phyloP scores from a whole-genome alignment of 1,284 basidiomycete genomes.

The Trichosporon sp. region DNA sequence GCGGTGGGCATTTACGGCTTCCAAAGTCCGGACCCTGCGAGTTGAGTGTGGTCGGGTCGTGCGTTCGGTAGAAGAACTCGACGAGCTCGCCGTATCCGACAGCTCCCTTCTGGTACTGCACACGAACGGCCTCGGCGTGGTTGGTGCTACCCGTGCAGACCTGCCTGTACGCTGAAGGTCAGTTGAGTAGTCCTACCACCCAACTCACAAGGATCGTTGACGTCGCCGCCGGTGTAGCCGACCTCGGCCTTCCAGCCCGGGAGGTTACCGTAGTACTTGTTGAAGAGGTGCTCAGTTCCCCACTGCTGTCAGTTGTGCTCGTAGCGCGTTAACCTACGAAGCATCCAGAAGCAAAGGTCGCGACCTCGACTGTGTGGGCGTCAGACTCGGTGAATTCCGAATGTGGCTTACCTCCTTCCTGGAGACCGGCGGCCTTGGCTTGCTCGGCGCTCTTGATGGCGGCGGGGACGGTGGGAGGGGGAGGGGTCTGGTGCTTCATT shows the following conservation, averaged over 20 bases:
- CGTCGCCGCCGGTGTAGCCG: conserved; percentile 78
- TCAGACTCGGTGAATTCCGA: conserved; percentile 5
- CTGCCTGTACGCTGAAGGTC: conserved; percentile 63
- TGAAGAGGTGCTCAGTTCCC: conserved; percentile 84
- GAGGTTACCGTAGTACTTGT: conserved; percentile 70
- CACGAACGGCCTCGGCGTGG: conserved; percentile 85
- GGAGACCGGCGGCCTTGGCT: conserved; percentile 28
- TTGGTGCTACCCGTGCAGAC: conserved; percentile 82
- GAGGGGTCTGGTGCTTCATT: conserved; percentile 47
- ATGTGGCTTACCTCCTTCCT: conserved; percentile 50
- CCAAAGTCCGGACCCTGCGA: conserved; percentile 76
- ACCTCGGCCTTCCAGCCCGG: conserved; percentile 67
- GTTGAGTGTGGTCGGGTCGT: conserved; percentile 86
- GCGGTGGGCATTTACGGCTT: conserved; percentile 64
- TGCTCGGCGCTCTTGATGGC: conserved; percentile 52
- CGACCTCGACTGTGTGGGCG: conserved; percentile 61
- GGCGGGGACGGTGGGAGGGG: conserved; percentile 55
- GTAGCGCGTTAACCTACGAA: conserved; percentile 46
- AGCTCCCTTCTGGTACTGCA: conserved; percentile 79
- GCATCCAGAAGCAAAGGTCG: conserved; percentile 78
- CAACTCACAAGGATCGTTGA: conserved; percentile 43
- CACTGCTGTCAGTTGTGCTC: conserved; percentile 57
- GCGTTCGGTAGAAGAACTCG: conserved; percentile 92
- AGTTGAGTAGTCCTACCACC: not conserved
- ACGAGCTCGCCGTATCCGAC: conserved; percentile 82